phyloP scores from a whole-genome alignment of 768 basidiomycete genomes.

The Tricholoma furcatifolium region DNA sequence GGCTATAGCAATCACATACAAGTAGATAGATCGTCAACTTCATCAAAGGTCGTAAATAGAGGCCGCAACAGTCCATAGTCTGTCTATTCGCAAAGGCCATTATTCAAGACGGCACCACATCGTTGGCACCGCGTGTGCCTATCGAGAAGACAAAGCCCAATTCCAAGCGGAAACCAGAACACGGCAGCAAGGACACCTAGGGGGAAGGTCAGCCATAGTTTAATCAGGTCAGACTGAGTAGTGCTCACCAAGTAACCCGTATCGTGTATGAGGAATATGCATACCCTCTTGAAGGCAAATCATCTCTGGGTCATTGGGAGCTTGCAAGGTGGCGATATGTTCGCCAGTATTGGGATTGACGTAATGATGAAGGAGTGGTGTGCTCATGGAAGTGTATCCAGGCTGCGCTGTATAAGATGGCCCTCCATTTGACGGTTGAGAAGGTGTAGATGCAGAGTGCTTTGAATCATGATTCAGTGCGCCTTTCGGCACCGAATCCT shows the following conservation, averaged over 20 bases:
- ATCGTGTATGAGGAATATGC: conserved; percentile 64
- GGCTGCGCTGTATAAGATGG: conserved; percentile 20
- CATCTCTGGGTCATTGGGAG: conserved; percentile 84
- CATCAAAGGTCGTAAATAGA: conserved; percentile 1
- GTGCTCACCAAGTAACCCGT: conserved; percentile 65
- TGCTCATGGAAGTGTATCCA: not conserved
- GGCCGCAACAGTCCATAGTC: not conserved
- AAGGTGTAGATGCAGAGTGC: not conserved
- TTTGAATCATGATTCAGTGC: conserved; percentile 9
- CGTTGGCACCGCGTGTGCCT: conserved; percentile 62
- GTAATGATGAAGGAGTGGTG: conserved; percentile 67
- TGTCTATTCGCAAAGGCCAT: conserved; percentile 40
- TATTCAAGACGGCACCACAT: conserved; percentile 43
- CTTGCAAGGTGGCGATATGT: conserved; percentile 58
- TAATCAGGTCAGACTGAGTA: not conserved
- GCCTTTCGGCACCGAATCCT: conserved; percentile 3
- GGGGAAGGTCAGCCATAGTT: conserved; percentile 6
- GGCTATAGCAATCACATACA: not conserved
- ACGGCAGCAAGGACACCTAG: conserved; percentile 78
- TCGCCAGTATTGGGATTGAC: conserved; percentile 60
- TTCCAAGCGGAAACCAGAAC: conserved; percentile 84
- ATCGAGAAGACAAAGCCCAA: conserved; percentile 77
- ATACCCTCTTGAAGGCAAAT: conserved; percentile 74
- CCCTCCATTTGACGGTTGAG: conserved; percentile 13
- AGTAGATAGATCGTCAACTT: not conserved